A percentile compares a stretch with the other conserved stretches of the same genome.
These are phyloP conservation scores for Plantago lanceolata DNA, from an alignment of 305 asterid species.

Conservation along the genomic window DNA sequence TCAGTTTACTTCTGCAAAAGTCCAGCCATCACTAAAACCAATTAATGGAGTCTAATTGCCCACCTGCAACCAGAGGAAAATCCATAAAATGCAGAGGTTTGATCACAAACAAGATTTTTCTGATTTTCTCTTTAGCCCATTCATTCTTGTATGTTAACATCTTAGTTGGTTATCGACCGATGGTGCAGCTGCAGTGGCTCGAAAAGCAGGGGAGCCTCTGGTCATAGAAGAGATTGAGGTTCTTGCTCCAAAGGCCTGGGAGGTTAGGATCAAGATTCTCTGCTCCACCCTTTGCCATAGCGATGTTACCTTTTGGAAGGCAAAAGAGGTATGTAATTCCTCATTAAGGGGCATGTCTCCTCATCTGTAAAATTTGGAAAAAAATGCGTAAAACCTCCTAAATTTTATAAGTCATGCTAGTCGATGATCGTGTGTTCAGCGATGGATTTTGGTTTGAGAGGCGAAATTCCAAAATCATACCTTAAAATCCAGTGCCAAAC, in stretches of 20 bases:
- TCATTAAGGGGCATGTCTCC: neutral
- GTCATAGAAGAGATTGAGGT: constrained; percentile 16
- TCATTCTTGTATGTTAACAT: too few relatives aligned
- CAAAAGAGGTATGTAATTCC: constrained; percentile 17
- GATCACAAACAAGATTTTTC: neutral
- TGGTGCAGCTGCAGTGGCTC: constrained; percentile 13
- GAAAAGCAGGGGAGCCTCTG: constrained; percentile 9
- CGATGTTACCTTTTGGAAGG: constrained; percentile 31
- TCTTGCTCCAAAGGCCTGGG: constrained; percentile 15
- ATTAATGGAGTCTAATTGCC: neutral
- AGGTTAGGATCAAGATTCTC: constrained; percentile 23
- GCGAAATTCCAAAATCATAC: too few relatives aligned
- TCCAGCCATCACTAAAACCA: neutral
- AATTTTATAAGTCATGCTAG: too few relatives aligned
- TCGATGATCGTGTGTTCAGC: too few relatives aligned
- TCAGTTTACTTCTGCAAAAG: neutral
- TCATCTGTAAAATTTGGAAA: too few relatives aligned
- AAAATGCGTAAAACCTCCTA: too few relatives aligned
- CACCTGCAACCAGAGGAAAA: neutral
- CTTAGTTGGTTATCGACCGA: neutral
- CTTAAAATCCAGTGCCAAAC: too few relatives aligned
- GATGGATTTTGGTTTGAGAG: too few relatives aligned
- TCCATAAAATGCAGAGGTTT: constrained; percentile 14
- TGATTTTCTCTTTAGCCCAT: neutral
- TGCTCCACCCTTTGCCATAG: constrained; percentile 31